Percentiles rank a stretch among this genome's conserved stretches.
phyloP scores from a whole-genome alignment of 2,329 filamentous ascomycete species.

The Oidium heveae region DNA sequence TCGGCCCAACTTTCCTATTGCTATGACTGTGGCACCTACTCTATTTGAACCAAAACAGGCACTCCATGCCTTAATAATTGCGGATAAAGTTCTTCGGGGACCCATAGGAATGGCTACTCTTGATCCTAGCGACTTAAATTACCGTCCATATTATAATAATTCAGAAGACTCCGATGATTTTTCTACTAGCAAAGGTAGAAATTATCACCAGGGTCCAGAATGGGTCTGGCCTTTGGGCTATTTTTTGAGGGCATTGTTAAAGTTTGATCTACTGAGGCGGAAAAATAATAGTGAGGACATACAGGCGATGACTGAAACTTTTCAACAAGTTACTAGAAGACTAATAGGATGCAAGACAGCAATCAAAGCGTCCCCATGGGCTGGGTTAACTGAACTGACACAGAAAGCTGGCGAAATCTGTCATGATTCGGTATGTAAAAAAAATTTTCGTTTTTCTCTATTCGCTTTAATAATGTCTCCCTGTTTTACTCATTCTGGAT shows the following conservation, averaged over 20 bases:
- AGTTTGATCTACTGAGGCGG: slow-evolving; percentile 62
- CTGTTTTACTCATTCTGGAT: slow-evolving; percentile 1
- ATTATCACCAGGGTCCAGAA: slow-evolving; percentile 95
- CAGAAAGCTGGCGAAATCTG: slow-evolving; percentile 72
- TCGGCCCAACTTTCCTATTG: slow-evolving; percentile 78
- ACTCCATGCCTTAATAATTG: slow-evolving; percentile 51
- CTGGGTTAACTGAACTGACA: slow-evolving; percentile 75
- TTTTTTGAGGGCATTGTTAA: slow-evolving; percentile 73
- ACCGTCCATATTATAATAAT: slow-evolving; percentile 85
- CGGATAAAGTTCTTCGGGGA: slow-evolving; percentile 56
- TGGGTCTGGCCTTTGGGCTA: slow-evolving; percentile 97
- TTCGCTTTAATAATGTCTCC: no score
- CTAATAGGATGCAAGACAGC: slow-evolving; percentile 65
- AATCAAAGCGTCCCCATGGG: slow-evolving; percentile 62
- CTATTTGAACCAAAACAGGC: slow-evolving; percentile 64
- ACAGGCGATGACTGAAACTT: slow-evolving; percentile 38
- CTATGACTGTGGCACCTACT: slow-evolving; percentile 79
- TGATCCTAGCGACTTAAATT: slow-evolving; percentile 78
- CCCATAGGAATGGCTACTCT: slow-evolving; percentile 90
- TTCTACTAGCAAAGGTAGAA: slow-evolving; percentile 74
- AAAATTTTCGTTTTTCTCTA: background rate
- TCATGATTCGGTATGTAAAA: slow-evolving; percentile 57
- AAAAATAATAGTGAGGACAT: slow-evolving; percentile 33
- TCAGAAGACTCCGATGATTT: slow-evolving; percentile 83
- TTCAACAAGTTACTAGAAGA: slow-evolving; percentile 78